phyloP scores from a whole-genome alignment of 1,284 basidiomycete genomes.

The Pseudozyma thailandica region DNA sequence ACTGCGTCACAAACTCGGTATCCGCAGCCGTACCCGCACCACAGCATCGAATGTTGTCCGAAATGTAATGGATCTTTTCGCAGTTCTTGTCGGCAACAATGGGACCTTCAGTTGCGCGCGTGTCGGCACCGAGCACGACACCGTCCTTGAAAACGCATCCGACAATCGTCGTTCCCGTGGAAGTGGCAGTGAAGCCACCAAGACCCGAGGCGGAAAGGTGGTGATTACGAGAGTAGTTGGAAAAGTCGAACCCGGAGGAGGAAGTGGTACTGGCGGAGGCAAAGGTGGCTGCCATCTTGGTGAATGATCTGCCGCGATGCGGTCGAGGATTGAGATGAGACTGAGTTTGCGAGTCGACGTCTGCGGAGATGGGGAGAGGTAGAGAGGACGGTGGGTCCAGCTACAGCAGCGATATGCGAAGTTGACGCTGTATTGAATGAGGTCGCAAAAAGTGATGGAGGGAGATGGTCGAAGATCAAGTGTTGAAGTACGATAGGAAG shows the following conservation, averaged over 20 bases:
- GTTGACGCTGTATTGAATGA: no score
- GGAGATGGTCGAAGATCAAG: no score
- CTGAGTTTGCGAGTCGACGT: no score
- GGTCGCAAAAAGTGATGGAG: no score
- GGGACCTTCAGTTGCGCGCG: slow-evolving; percentile 89
- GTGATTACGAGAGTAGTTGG: slow-evolving; percentile 79
- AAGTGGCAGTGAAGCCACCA: slow-evolving; percentile 70
- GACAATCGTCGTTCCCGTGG: slow-evolving; percentile 93
- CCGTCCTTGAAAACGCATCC: slow-evolving; percentile 92
- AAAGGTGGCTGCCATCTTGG: slow-evolving; percentile 16
- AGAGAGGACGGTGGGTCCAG: no score
- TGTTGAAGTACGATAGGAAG: not conserved
- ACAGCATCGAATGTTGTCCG: slow-evolving; percentile 84
- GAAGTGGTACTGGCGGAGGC: slow-evolving; percentile 11
- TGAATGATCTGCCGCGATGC: not conserved
- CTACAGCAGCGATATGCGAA: no score
- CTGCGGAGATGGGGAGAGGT: no score
- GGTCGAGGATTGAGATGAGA: no score
- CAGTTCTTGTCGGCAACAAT: slow-evolving; percentile 99
- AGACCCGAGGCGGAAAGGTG: slow-evolving; percentile 77
- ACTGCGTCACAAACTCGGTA: slow-evolving; percentile 81
- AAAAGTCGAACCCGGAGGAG: slow-evolving; percentile 77
- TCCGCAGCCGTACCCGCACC: slow-evolving; percentile 98
- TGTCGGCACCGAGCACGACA: slow-evolving; percentile 95
- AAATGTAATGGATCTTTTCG: slow-evolving; percentile 95